Evolutionary conservation across 163 green algal species (phyloP).

Genomic region (Coccomyxa subellipsoidea): DNA sequence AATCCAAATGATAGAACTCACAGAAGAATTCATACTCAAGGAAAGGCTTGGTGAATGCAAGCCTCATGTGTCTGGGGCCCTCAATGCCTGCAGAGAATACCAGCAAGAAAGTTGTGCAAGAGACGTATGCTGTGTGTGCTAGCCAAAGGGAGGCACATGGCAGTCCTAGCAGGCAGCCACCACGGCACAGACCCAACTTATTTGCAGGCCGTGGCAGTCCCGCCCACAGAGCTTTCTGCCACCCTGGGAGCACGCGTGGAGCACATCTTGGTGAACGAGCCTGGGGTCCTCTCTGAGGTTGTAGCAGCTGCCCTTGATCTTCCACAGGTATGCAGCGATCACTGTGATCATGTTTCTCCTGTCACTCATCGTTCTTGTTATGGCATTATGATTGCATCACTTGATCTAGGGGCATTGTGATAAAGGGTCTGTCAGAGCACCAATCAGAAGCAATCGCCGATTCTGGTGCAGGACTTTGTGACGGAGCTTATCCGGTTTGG

Average conservation of each 20-base stretch:
- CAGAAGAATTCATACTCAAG: too few species aligned
- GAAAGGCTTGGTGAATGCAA: too few species aligned
- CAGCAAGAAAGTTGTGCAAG: too few species aligned
- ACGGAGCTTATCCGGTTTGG: slow-evolving; percentile 61
- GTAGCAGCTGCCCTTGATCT: slow-evolving; percentile 7
- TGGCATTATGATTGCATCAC: background rate
- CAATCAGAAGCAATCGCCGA: too few species aligned
- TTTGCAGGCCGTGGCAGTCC: background rate
- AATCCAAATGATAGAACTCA: too few species aligned
- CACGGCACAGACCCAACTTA: background rate
- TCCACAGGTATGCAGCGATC: background rate
- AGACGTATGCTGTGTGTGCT: background rate
- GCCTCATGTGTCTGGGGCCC: too few species aligned
- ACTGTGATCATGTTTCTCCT: background rate
- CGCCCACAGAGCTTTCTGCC: background rate
- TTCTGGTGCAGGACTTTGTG: slow-evolving; percentile 22
- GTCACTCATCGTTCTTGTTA: background rate
- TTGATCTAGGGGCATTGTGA: background rate
- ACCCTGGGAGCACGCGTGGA: slow-evolving; percentile 14
- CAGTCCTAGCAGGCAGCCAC: background rate
- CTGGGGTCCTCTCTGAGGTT: background rate
- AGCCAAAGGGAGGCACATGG: background rate
- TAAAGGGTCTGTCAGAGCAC: too few species aligned
- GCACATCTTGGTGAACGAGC: slow-evolving; percentile 12
- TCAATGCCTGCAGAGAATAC: too few species aligned